Base-by-base conservation (phyloP, 176 grass and related monocot species). In the Zizania latifolia region DNA sequence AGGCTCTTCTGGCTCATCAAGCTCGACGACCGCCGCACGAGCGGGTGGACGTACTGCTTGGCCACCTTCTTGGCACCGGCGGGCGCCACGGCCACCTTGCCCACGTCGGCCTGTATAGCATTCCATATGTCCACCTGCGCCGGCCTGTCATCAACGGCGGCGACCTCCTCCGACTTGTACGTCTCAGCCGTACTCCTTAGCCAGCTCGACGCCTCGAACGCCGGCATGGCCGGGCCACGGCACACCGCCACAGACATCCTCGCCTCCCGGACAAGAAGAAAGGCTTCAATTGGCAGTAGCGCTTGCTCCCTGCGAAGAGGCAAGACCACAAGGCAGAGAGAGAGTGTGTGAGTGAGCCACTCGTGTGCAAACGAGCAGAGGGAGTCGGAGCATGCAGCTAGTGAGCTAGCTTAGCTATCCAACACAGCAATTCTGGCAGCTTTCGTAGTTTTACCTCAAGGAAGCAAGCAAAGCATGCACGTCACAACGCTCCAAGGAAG, bases 1-100 rank as follows among this genome's bases (percentile, higher is more conserved):
- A 99, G 95, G 95, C 91, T 99, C 74, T 86, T 92, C 84, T 86
- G 79, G 89, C 82, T 94, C 84, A 98, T 80, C 15, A 82, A 65
- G 43, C 71, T 78, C 29, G 81, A 87, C 1, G 91, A 94, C 1
- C 78, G 83, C 46, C 81, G 74, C 48, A 83, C 43, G 11, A 83
- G 74, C 21, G 91, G 89, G 61, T 88, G 89, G 38, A 88, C 84
- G 61, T 94, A 99, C 28, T 81, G 86, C 65, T 74, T 58, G 31
- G 62, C 2, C 8, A 59, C 54, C 14, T 72, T 78, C 46, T 68
- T 59, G 43, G 24, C 28, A 41, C 22, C 51, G 0, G 11, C 27
- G 14, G 59, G 5, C 40, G 28, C 55, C 27, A 8, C 27, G 14
- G 59, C 7, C 40, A 29, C 55, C 27, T 71, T 78, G n/a, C 59